Evolutionary conservation across 371 early-diverging fungal genomes (phyloP), one percentile per base, ranked within the genome.

Genomic region (Mucor ambiguus): DNA sequence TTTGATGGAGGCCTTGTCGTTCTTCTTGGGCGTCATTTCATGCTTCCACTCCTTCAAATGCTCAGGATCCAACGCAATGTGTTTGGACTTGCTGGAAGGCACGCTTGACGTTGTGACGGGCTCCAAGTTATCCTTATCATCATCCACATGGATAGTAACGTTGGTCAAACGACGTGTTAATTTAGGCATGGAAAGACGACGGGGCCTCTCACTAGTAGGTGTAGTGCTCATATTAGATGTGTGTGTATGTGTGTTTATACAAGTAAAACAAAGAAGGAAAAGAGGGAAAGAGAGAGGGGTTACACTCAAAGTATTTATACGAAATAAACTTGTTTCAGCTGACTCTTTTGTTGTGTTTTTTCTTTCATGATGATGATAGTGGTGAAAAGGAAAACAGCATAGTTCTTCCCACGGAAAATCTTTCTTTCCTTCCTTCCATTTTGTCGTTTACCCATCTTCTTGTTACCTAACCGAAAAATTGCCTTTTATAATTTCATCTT

Each of bases 121-220:
- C 44, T 73, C 74, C 3, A 66, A 4, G 11, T 73, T 63, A 10
- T 64, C 60, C 41, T 69, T 49, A 28, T 68, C 69, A 7, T 66
- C 63, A 33, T 67, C 68, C 0, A 71, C 71, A 41, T 70, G 74
- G 29, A 74, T 74, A 14, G 67, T 58, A 12, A 74, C 68, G 48
- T 74, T 70, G 4, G 74, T 74, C 35, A 74, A 64, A 32, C 74
- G 74, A 62, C 71, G 67, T 26, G 74, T 74, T 26, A 74, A 24
- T 41, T 74, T 74, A 4, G 74, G 74, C 74, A 74, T 74, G 26
- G 74, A 74, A 52, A 74, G 66, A 37, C 74, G 74, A n/a, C 72
- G 30, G 30, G 69, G 69, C 41, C 71, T 67, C 64, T 64, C 64
- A 4, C 60, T 49, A 12, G 67, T 67, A 43, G 71, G 71, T 52